These are phyloP conservation scores for Ceratobasidium theobromae DNA, from an alignment of 1,284 basidiomycete genomes.

Conservation along the genomic window DNA sequence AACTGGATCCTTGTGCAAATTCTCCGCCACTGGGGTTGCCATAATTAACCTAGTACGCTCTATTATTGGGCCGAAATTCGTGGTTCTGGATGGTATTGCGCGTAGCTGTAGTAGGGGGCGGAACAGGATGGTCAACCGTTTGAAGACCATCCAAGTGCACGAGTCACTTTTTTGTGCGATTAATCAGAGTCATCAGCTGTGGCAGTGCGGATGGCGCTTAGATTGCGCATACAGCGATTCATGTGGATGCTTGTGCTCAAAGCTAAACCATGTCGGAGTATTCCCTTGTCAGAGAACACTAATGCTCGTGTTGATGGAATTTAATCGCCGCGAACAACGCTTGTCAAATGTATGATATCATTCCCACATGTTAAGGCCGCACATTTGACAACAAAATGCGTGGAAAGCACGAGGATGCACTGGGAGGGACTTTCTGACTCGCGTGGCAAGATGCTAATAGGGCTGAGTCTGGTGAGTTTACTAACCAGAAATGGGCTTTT, in stretches of 20 bases:
- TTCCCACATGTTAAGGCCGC: too few species aligned
- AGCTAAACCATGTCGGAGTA: too few species aligned
- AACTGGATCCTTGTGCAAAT: constrained; percentile 73
- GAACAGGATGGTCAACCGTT: constrained; percentile 3
- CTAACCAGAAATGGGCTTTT: too few species aligned
- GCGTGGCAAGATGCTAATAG: too few species aligned
- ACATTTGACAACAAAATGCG: too few species aligned
- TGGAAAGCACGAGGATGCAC: too few species aligned
- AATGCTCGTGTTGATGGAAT: too few species aligned
- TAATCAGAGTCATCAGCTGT: constrained; percentile 31
- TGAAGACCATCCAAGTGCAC: constrained; percentile 13
- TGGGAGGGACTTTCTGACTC: too few species aligned
- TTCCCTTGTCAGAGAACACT: too few species aligned
- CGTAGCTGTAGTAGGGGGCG: constrained; percentile 6
- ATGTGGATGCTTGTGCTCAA: neutral
- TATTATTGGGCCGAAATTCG: neutral
- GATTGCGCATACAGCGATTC: constrained; percentile 5
- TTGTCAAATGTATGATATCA: too few species aligned
- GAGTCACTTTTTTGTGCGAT: constrained; percentile 21
- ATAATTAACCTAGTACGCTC: constrained; percentile 8
- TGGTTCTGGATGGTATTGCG: neutral
- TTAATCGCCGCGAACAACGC: too few species aligned
- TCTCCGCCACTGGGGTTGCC: constrained; percentile 31
- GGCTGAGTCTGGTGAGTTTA: too few species aligned
- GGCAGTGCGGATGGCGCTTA: constrained; percentile 19